Evolutionary conservation across 179 eudicot species (phyloP).

Genomic region (Sideroxylon spinosum): DNA sequence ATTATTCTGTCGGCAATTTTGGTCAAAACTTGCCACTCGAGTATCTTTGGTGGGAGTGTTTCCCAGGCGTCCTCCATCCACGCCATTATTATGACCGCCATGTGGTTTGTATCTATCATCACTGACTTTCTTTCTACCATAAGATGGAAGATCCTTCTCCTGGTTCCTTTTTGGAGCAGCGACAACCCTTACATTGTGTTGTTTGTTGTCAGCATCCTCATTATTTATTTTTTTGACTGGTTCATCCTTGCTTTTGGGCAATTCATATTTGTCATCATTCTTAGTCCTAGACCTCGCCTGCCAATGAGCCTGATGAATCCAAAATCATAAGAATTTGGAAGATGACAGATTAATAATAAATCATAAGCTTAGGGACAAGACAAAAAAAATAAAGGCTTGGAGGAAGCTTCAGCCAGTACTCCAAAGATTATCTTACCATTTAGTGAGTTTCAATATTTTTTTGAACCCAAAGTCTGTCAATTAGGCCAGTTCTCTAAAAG

Average conservation of each 20-base stretch:
- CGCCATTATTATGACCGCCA: constrained; percentile 2
- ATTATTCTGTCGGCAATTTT: constrained; percentile 10
- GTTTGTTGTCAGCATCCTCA: not conserved
- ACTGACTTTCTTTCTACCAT: not conserved
- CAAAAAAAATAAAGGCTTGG: not conserved
- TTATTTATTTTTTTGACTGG: not conserved
- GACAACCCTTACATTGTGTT: not conserved
- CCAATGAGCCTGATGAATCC: not conserved
- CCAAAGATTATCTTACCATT: too few relatives aligned
- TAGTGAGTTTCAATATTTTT: too few relatives aligned
- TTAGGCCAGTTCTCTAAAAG: too few relatives aligned
- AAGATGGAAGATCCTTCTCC: constrained; percentile 5
- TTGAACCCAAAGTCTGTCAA: too few relatives aligned
- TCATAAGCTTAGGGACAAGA: not conserved
- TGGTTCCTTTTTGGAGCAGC: constrained; percentile 13
- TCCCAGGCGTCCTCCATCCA: constrained; percentile 7
- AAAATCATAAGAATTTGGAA: not conserved
- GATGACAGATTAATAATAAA: not conserved
- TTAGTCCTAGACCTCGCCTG: constrained; percentile 19
- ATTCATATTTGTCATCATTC: not conserved
- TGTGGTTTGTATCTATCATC: constrained; percentile 7
- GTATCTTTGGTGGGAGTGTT: constrained; percentile 8
- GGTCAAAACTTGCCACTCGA: not conserved
- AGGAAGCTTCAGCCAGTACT: not conserved
- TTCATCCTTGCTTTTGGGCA: not conserved